Conservation (phyloP, 2,329 filamentous ascomycete species). For the Aspergillus chevalieri region DNA sequence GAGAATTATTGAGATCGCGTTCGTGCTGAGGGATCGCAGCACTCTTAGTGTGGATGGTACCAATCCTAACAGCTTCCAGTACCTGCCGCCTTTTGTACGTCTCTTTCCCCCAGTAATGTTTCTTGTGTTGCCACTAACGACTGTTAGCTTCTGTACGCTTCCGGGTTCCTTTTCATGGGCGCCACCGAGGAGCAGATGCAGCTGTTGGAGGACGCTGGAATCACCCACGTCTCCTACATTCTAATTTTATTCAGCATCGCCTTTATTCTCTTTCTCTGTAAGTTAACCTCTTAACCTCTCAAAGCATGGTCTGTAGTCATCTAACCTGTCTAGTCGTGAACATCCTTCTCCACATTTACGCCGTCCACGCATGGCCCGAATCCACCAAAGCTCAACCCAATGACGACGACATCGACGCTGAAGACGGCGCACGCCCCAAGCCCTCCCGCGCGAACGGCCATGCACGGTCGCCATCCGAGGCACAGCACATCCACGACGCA, state of each 20-base stretch:
- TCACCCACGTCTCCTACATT: constrained; percentile 88
- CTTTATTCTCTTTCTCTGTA: constrained; percentile 83
- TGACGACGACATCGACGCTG: constrained; percentile 7
- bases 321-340: constrained; percentile 56
- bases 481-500: constrained; percentile 63
- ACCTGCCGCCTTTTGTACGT: constrained; percentile 64
- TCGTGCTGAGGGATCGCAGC: constrained; percentile 69
- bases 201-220: constrained; percentile 63
- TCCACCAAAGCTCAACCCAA: constrained; percentile 16
- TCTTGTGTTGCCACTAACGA: constrained; percentile 12
- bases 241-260: constrained; percentile 86
- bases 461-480: constrained; percentile 31
- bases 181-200: constrained; percentile 95
- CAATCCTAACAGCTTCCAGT: constrained; percentile 67
- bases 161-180: constrained; percentile 95
- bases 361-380: constrained; percentile 52
- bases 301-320: not conserved
- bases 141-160: constrained; percentile 73
- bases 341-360: constrained; percentile 79
- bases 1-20: constrained; percentile 84
- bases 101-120: not conserved
- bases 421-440: constrained; percentile 11
- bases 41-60: constrained; percentile 61
- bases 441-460: constrained; percentile 39
- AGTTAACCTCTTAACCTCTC: constrained; percentile 26